A percentile compares a stretch with the other conserved stretches of the same genome.
Evolutionary conservation across 2,329 filamentous ascomycete genomes (phyloP).

Genomic region (Domatiomyces catenatus): DNA sequence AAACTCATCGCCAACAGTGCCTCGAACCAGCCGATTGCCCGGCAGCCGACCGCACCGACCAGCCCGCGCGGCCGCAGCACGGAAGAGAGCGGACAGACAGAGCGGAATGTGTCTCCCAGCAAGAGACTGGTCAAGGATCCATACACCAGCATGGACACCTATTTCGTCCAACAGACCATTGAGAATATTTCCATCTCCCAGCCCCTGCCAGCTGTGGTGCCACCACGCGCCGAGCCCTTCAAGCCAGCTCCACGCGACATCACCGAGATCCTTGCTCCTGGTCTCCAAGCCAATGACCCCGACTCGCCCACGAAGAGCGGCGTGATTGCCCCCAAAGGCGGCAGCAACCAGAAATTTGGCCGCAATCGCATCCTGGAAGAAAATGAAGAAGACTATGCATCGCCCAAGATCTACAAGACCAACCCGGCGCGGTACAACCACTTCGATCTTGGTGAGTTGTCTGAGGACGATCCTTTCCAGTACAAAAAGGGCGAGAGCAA

Average conservation of each 20-base stretch:
- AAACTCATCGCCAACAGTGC: slow-evolving; percentile 51
- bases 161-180: slow-evolving; percentile 9
- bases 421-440: slow-evolving; percentile 71
- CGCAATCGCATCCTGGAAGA: slow-evolving; percentile 41
- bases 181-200: slow-evolving; percentile 7
- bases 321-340: slow-evolving; percentile 30
- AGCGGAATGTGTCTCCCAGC: slow-evolving; percentile 21
- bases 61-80: slow-evolving; percentile 12
- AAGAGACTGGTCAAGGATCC: slow-evolving; percentile 31
- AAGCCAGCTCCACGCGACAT: slow-evolving; percentile 54
- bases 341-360: slow-evolving; percentile 33
- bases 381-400: slow-evolving; percentile 35
- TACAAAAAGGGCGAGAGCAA: slow-evolving; percentile 15
- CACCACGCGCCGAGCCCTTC: slow-evolving; percentile 48
- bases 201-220: slow-evolving; percentile 50
- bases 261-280: slow-evolving; percentile 51
- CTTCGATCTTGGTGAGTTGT: slow-evolving; percentile 55
- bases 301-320: slow-evolving; percentile 17
- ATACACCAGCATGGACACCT: slow-evolving; percentile 22
- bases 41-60: slow-evolving; percentile 10
- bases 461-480: slow-evolving; percentile 17
- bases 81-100: slow-evolving; percentile 6
- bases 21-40: slow-evolving; percentile 18
- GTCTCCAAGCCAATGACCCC: slow-evolving; percentile 25
- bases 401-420: slow-evolving; percentile 38